phyloP scores from a whole-genome alignment of 1,284 basidiomycete species.

The Boletus nobilissimus region DNA sequence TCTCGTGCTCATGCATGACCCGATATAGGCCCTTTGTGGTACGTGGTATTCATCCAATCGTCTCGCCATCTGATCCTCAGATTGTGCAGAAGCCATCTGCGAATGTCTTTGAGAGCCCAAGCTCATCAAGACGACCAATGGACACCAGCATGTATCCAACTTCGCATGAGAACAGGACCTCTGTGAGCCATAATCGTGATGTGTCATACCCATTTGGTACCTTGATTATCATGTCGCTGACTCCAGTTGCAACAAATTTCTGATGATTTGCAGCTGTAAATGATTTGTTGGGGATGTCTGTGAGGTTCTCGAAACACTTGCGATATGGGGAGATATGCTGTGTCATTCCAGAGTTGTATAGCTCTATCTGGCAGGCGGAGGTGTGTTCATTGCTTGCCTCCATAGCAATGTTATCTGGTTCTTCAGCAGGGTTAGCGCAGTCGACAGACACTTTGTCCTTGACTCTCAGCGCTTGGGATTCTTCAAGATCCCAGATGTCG shows the following conservation, averaged over 20 bases:
- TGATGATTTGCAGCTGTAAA: conserved; percentile 52
- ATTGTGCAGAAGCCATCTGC: conserved; percentile 45
- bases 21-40: neutral
- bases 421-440: neutral
- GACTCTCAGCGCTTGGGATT: neutral
- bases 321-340: conserved; percentile 54
- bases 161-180: conserved; percentile 51
- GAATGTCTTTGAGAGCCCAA: conserved; percentile 46
- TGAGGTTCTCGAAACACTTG: conserved; percentile 46
- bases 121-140: conserved; percentile 48
- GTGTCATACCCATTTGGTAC: conserved; percentile 49
- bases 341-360: conserved; percentile 54
- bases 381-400: neutral
- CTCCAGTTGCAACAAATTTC: conserved; percentile 47
- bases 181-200: conserved; percentile 43
- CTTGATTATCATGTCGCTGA: conserved; percentile 50
- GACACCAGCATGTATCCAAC: conserved; percentile 51
- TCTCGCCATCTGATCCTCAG: conserved; percentile 23
- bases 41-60: conserved; percentile 37
- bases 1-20: neutral
- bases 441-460: neutral
- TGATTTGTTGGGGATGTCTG: conserved; percentile 36
- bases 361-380: conserved; percentile 27
- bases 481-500: neutral
- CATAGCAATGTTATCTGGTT: neutral